phyloP scores from a whole-genome alignment of 2,329 filamentous ascomycete genomes.

The Xylariaceae sp. region DNA sequence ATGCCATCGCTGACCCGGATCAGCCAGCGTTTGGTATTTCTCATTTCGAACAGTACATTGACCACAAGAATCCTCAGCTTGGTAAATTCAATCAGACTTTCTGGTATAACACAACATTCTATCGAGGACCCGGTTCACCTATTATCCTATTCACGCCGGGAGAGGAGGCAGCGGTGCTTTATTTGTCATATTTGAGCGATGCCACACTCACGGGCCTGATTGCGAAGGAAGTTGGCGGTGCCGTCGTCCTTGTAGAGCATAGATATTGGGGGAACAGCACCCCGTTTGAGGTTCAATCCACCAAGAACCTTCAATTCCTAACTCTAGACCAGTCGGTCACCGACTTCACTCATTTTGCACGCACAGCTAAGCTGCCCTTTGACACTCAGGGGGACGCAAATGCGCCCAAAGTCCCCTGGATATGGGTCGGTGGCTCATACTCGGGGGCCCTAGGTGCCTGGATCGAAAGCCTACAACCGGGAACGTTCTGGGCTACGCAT shows the following conservation, averaged over 20 bases:
- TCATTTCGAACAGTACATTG: slow-evolving; percentile 51
- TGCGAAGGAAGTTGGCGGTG: slow-evolving; percentile 48
- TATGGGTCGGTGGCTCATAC: slow-evolving; percentile 53
- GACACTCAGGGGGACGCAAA: slow-evolving; percentile 43
- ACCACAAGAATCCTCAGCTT: slow-evolving; percentile 50
- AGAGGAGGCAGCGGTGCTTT: slow-evolving; percentile 42
- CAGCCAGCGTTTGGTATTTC: slow-evolving; percentile 11
- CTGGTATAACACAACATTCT: slow-evolving; percentile 43
- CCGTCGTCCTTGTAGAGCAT: slow-evolving; percentile 53
- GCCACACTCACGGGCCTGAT: slow-evolving; percentile 43
- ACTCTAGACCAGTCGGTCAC: slow-evolving; percentile 49
- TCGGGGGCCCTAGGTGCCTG: slow-evolving; percentile 33
- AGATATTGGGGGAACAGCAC: slow-evolving; percentile 55
- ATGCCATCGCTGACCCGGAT: slow-evolving; percentile 11
- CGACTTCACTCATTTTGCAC: slow-evolving; percentile 52
- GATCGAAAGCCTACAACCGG: slow-evolving; percentile 47
- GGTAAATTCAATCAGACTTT: slow-evolving; percentile 52
- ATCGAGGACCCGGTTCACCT: slow-evolving; percentile 47
- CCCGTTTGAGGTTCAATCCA: slow-evolving; percentile 45
- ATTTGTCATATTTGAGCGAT: slow-evolving; percentile 47
- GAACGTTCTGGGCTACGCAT: slow-evolving; percentile 39
- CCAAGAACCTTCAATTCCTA: slow-evolving; percentile 49
- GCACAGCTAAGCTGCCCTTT: slow-evolving; percentile 49
- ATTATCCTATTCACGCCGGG: slow-evolving; percentile 49
- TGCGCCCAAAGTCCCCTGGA: slow-evolving; percentile 50